Base-by-base conservation (phyloP, 169 alveolate genomes). In the Fabrea salina region DNA sequence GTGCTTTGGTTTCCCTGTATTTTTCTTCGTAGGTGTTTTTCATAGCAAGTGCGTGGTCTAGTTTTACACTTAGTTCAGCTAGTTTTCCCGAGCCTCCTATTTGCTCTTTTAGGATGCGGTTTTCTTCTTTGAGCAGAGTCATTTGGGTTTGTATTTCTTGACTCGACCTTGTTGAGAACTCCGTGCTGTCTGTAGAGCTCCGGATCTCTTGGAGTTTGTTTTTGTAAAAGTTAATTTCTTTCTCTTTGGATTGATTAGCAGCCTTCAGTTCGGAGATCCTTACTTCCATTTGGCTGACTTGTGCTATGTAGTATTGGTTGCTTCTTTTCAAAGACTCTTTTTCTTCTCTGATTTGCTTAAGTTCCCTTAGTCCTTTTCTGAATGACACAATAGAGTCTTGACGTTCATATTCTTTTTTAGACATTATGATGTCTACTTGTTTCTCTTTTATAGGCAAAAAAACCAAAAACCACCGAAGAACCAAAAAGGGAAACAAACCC, bases 251-350 rank as follows among this genome's bases (percentile, higher is more conserved):
- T 8, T 61, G 51, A 61, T 33, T 16, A 16, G 32, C 54, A n/a
- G 74, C 74, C 25, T 61, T 61, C 16, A 61, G 74, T 35, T 61
- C 74, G 3, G 54, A 35, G 74, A 61, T 61, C 39, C 39, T 61
- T 16, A 61, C 39, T 61, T 61, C 74, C 74, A 61, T 61, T 33
- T 13, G 32, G 49, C 25, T 61, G 11, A 61, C 51, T 51, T 61
- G 74, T 19, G 74, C 74, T n/a, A 61, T 61, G 50, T 61, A 61
- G 50, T 33, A 61, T 37, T 61, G 74, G 49, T 61, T 61, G 11
- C 54, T 61, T 22, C 74, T 22, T 1, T 16, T 11, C 22, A 61
- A 30, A 37, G 11, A 2, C 8, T 61, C 74, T 61, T 61, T 61
- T 13, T 61, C 51, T n/a, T n/a, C n/a, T n/a, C n/a, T n/a, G n/a